Percentiles rank a stretch among this genome's conserved stretches.
These are phyloP conservation scores for Boehmeria nivea DNA, from an alignment of 306 rosid genomes.

Conservation along the genomic window DNA sequence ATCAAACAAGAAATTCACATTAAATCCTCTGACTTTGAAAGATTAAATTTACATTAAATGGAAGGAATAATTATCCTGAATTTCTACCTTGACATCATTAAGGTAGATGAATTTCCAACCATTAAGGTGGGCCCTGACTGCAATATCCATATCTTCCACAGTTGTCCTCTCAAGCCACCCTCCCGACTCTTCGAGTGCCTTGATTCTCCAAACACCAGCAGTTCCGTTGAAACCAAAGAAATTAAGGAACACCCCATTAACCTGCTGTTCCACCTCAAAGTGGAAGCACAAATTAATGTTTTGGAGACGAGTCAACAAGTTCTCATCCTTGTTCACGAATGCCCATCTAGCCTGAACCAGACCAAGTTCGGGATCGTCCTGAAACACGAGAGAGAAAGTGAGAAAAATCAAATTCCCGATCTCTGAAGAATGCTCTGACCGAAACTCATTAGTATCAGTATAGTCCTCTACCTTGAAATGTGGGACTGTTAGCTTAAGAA, in stretches of 20 bases:
- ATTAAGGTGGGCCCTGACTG: slow-evolving; percentile 89
- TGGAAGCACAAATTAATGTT: slow-evolving; percentile 91
- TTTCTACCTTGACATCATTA: slow-evolving; percentile 76
- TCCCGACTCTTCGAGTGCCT: slow-evolving; percentile 89
- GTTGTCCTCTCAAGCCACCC: slow-evolving; percentile 98
- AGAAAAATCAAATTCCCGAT: slow-evolving; percentile 16
- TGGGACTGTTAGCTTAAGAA: slow-evolving; percentile 75
- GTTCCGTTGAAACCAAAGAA: slow-evolving; percentile 98
- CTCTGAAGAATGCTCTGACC: slow-evolving; percentile 6
- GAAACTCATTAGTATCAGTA: no score
- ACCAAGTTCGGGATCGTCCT: slow-evolving; percentile 79
- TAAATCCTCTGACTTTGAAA: no score
- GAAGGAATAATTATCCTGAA: slow-evolving; percentile 1
- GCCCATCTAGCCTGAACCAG: slow-evolving; percentile 95
- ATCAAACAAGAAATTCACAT: no score
- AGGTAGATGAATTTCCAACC: slow-evolving; percentile 95
- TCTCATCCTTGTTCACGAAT: slow-evolving; percentile 89
- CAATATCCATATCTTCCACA: slow-evolving; percentile 97
- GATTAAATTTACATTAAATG: not conserved
- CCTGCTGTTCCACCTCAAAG: slow-evolving; percentile 98
- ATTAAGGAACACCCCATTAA: slow-evolving; percentile 79
- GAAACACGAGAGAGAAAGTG: slow-evolving; percentile 21
- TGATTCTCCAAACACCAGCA: slow-evolving; percentile 97
- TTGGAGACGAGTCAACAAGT: slow-evolving; percentile 93
- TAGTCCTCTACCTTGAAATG: slow-evolving; percentile 69